Percentiles rank a stretch among this genome's conserved stretches.
phyloP scores from a whole-genome alignment of 83 land plant genomes.

The Picea abies region DNA sequence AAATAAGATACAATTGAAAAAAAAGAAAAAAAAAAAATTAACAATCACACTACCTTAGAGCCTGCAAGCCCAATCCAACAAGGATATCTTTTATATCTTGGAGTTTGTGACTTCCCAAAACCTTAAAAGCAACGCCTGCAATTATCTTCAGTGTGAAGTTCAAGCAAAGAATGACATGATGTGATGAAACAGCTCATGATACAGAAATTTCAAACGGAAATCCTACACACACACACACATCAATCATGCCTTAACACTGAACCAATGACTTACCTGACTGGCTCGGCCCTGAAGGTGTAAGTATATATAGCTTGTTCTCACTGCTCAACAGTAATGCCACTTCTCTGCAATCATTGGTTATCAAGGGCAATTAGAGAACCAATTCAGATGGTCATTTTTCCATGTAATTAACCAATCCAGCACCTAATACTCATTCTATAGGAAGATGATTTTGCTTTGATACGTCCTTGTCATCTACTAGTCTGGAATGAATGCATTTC shows the following conservation, averaged over 20 bases:
- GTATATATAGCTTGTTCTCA: conserved; percentile 42
- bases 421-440: neutral
- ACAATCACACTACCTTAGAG: conserved; percentile 39
- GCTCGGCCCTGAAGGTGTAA: conserved; percentile 10
- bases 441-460: neutral
- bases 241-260: neutral
- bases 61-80: conserved; percentile 57
- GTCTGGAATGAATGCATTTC: neutral
- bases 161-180: neutral
- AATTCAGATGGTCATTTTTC: neutral
- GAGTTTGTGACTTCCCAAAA: conserved; percentile 35
- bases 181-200: neutral
- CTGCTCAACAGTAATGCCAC: conserved; percentile 49
- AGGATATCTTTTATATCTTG: conserved; percentile 42
- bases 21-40: neutral
- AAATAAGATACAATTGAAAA: neutral
- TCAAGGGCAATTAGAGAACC: neutral
- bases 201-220: neutral
- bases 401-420: neutral
- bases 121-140: conserved; percentile 23
- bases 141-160: conserved; percentile 2
- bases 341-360: conserved; percentile 35
- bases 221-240: neutral
- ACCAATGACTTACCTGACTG: conserved; percentile 31
- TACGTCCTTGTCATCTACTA: neutral